phyloP scores from a whole-genome alignment of 164 flowering plant species.

The Chloranthus sessilifolius region DNA sequence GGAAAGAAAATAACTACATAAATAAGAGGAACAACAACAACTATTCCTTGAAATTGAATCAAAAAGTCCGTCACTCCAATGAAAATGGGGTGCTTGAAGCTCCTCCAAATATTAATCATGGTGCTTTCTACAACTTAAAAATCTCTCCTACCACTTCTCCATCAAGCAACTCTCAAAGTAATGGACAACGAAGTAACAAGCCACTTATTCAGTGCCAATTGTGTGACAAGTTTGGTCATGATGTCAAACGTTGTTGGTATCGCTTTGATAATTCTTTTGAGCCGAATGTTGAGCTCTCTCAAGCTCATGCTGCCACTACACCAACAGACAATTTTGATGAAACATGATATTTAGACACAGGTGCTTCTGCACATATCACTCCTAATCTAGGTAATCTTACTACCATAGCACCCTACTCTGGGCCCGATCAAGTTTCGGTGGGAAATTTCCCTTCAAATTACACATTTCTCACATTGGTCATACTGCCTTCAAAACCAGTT shows the following conservation, averaged over 20 bases:
- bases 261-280: background rate
- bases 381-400: background rate
- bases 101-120: background rate
- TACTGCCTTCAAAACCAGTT: background rate
- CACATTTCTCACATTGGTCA: no score
- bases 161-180: background rate
- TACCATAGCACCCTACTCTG: background rate
- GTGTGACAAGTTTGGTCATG: background rate
- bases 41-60: background rate
- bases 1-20: background rate
- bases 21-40: background rate
- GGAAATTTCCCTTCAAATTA: background rate
- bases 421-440: background rate
- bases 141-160: no score
- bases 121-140: background rate
- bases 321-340: background rate
- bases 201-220: background rate
- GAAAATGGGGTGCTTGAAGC: background rate
- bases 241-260: background rate
- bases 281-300: background rate
- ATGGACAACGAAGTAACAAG: background rate
- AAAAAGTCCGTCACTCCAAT: background rate
- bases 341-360: background rate
- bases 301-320: background rate
- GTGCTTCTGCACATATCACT: background rate